Base-by-base conservation (phyloP, 108 stramenopile species). In the Stephanodiscus triporus region DNA sequence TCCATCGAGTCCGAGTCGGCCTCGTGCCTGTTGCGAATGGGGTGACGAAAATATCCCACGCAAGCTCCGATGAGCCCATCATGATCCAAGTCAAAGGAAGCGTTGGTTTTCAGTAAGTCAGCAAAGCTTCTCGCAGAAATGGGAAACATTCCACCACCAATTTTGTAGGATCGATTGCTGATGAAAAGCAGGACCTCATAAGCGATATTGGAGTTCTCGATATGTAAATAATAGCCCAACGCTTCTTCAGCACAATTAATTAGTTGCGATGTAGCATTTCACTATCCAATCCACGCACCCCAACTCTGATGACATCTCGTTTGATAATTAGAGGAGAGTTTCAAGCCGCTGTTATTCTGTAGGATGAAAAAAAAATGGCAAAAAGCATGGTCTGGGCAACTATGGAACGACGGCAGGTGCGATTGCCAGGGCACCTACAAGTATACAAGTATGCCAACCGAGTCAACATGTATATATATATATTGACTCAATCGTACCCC, bases 221-320 rank as follows among this genome's bases (percentile, higher is more conserved):
- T 89, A 55, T 92, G 86, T 22, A 95, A 67, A 66, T 94, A 94
- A 34, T 87, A 78, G 59, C 90, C 95, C 95, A 92, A 95, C 2
- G 95, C 92, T 42, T 74, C 76, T 51, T 87, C 83, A n/a, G 92
- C 84, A 37, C 78, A 84, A 43, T 83, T n/a, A n/a, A n/a, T n/a
- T 87, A 76, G 88, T 92, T 82, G 86, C 88, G 32, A 95, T 84
- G 69, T 87, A 93, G 68, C 92, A 93, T 49, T 92, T 84, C 16
- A 89, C 87, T 6, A 94, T 77, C 93, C 93, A 94, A 30, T 72
- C 48, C 75, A 89, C 82, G 78, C 87, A 93, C 40, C 59, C 73
- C 68, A 88, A 84, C n/a, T 92, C 91, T 45, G 62, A 57, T 71
- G 88, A 84, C 13, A 63, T 61, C 43, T 92, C 90, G 40, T 85